Evolutionary conservation across 495 filamentous ascomycete genomes (phyloP), one percentile per base, ranked within the genome.

Genomic region (Tuber borchii): DNA sequence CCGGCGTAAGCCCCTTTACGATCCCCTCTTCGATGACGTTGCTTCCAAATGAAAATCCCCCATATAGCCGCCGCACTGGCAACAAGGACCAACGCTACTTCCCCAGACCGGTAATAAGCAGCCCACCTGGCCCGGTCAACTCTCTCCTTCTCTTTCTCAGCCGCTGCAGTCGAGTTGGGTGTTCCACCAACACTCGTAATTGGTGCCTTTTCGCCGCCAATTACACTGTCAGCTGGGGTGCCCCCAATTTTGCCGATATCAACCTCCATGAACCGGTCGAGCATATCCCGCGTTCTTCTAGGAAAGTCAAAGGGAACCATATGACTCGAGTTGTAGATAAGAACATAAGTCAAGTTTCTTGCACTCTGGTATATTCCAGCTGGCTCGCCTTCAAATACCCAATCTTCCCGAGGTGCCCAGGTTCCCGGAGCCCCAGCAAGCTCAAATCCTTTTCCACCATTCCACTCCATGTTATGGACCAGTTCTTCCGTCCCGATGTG

Each of bases 241-340:
- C 95, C 95, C 75, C 95, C 95, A 74, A 98, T 97, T 83, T 89
- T 91, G 77, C 88, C 91, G 77, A 98, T 97, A 82, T 99, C 93
- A 37, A 99, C 94, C 45, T 90, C 90, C 87, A 97, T 93, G 84
- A 98, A 97, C 26, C 95, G 91, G 83, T 98, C 95, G 16, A 97
- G 90, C 96, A 99, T 99, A 83, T 98, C 95, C 70, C 95, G 90
- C 14, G 90, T 92, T 71, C 94, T 90, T 39, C 93, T 90, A 19
- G 96, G 90, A 78, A 91, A 92, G 83, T 99, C 95, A 83, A 93
- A 98, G 9, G 95, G 95, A 4, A 97, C 95, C 95, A 99, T 99
- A 83, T 99, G 95, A 72, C 91, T 93, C 44, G 93, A 89, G 84
- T 98, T 97, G 87, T 97, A 95, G 85, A 98, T 97, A 43, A 95